These are phyloP conservation scores for Grosmannia clavigera DNA, from an alignment of 2,329 filamentous ascomycete genomes.

Conservation along the genomic window DNA sequence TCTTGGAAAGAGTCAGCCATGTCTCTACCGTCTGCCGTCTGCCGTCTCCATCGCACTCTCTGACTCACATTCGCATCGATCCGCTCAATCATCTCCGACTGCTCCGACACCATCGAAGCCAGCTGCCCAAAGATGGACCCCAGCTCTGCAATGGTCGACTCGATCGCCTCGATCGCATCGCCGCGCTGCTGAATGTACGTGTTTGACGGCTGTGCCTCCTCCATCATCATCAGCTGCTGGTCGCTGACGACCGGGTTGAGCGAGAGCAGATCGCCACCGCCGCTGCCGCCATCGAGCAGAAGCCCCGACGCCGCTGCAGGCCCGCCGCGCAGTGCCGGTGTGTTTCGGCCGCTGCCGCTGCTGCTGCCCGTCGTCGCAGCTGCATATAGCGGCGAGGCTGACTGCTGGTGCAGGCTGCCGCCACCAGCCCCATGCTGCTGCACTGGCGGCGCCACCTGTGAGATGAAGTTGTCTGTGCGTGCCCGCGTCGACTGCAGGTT, in stretches of 20 bases:
- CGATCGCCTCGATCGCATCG: constrained; percentile 92
- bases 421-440: constrained; percentile 31
- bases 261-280: constrained; percentile 58
- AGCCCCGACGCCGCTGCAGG: constrained; percentile 4
- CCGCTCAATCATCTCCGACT: constrained; percentile 75
- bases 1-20: constrained; percentile 23
- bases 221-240: constrained; percentile 84
- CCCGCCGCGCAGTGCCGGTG: constrained; percentile 8
- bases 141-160: constrained; percentile 85
- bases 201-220: constrained; percentile 77
- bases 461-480: constrained; percentile 93
- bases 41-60: too few species aligned
- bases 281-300: background rate
- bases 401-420: constrained; percentile 32
- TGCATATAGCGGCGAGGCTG: constrained; percentile 73
- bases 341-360: constrained; percentile 7
- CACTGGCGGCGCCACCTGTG: constrained; percentile 68
- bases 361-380: constrained; percentile 38
- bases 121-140: constrained; percentile 50
- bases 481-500: constrained; percentile 92
- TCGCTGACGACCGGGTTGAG: constrained; percentile 69
- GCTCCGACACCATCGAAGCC: constrained; percentile 92
- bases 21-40: background rate
- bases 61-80: constrained; percentile 16
- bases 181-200: constrained; percentile 86